Conservation (phyloP, 257 asterid genomes). For the Fraxinus americana region DNA sequence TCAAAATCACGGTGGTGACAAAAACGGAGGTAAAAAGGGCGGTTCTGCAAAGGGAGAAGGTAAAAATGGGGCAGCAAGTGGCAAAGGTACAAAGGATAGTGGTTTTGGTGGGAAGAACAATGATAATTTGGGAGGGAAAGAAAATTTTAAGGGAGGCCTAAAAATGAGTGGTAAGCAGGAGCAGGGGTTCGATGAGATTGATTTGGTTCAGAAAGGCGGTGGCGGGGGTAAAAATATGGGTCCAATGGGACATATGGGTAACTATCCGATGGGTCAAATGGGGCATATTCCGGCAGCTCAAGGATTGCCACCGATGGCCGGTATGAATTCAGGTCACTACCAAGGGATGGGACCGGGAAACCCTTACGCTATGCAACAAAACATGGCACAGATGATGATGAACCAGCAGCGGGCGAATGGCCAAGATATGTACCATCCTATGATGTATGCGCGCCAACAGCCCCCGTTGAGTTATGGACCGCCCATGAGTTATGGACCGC, state of each 20-base stretch:
- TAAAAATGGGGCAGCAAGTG: conserved; percentile 33
- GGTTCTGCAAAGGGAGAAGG: conserved; percentile 27
- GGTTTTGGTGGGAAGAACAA: conserved; percentile 39
- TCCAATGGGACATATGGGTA: conserved; percentile 43
- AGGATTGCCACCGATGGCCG: conserved; percentile 47
- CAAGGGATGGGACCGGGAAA: conserved; percentile 54
- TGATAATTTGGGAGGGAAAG: conserved; percentile 45
- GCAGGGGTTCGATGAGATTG: conserved; percentile 40
- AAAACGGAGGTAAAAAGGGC: conserved; percentile 29
- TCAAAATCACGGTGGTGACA: conserved; percentile 39
- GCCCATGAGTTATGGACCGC: conserved; percentile 29
- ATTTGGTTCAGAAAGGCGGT: conserved; percentile 15
- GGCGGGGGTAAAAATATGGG: conserved; percentile 30
- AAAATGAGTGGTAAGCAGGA: conserved; percentile 40
- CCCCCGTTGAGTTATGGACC: conserved; percentile 50
- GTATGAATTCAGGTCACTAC: conserved; percentile 41
- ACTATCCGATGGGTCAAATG: conserved; percentile 43
- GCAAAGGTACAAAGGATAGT: conserved; percentile 24
- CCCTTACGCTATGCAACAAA: conserved; percentile 48
- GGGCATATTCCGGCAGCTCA: conserved; percentile 46
- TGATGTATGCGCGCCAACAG: conserved; percentile 43
- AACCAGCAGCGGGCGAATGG: conserved; percentile 52
- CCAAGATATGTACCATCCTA: conserved; percentile 53
- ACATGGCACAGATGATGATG: conserved; percentile 76
- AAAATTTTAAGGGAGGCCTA: conserved; percentile 36